Evolutionary conservation across 2,329 filamentous ascomycete genomes (phyloP), one percentile per base, ranked within the genome.

Genomic region (Phaeomoniella chlamydospora): DNA sequence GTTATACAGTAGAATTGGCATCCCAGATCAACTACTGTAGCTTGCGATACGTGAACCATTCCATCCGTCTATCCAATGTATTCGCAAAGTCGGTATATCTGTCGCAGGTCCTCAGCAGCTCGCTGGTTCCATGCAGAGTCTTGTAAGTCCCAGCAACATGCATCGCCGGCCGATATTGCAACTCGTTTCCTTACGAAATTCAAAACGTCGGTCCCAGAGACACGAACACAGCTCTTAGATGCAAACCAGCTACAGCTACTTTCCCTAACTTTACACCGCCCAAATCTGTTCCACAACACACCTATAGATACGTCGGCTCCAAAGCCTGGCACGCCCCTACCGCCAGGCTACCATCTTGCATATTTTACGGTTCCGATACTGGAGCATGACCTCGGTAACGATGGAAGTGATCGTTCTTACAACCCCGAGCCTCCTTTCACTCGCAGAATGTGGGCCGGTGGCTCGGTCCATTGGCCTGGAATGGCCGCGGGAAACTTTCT

Each of bases 361-460:
- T 80, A 78, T 49, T 79, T 80, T 47, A 76, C 73, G 0, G 72
- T 74, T 0, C 56, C 57, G 0, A 67, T 68, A 3, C 41, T 70
- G 0, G 74, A 78, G 45, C 41, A 48, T 1, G 61, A 70, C 4
- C 60, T 80, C 1, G 74, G 73, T 0, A 41, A 49, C 0, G 75
- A 80, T 49, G 76, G 76, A 11, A 75, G 70, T 0, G 75, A 80
- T 52, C 55, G 49, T 1, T 67, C 67, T 0, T 78, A 72, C 49
- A 79, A 77, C 43, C 67, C 74, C 0, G 62, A 70, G 0, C 41
- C 55, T 3, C 74, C 74, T 0, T 80, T 77, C 39, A 75, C 72
- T 2, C 55, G 74, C 18, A 62, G 75, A 10, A 79, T 80, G 75
- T 80, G 76, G 76, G 75, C 75, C 0, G 75, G 74, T 2, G 76